These are phyloP conservation scores for Debaryomycetaceae sp. DNA, from an alignment of 1,139 yeast genomes.

Conservation along the genomic window DNA sequence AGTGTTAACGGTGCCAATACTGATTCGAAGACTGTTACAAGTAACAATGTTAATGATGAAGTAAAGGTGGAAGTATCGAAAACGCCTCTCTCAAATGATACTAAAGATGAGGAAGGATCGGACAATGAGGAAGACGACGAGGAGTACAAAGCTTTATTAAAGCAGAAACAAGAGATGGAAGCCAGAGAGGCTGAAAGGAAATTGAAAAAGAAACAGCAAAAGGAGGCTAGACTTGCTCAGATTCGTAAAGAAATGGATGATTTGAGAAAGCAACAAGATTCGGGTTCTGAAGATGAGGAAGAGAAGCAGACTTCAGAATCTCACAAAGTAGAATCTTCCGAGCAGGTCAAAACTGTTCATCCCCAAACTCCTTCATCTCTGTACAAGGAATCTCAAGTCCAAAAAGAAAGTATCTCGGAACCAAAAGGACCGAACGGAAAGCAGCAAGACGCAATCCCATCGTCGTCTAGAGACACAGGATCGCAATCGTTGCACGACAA, in stretches of 20 bases:
- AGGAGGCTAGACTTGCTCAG: constrained; percentile 59
- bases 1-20: neutral
- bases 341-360: neutral
- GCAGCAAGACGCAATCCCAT: neutral
- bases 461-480: neutral
- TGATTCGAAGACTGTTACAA: neutral
- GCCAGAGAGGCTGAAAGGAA: constrained; percentile 46
- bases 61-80: neutral
- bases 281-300: constrained; percentile 27
- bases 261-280: constrained; percentile 35
- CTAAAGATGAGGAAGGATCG: neutral
- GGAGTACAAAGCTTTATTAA: constrained; percentile 44
- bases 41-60: neutral
- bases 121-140: constrained; percentile 39
- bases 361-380: neutral
- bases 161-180: constrained; percentile 49
- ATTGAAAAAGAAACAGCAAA: constrained; percentile 46
- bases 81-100: neutral
- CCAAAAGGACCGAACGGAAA: neutral
- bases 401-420: neutral
- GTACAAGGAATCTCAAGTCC: neutral
- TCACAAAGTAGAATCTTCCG: neutral
- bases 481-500: neutral
- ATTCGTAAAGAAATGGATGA: constrained; percentile 64
- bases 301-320: neutral